phyloP scores from a whole-genome alignment of 1,284 basidiomycete species.

The Leccinum angustisporum region DNA sequence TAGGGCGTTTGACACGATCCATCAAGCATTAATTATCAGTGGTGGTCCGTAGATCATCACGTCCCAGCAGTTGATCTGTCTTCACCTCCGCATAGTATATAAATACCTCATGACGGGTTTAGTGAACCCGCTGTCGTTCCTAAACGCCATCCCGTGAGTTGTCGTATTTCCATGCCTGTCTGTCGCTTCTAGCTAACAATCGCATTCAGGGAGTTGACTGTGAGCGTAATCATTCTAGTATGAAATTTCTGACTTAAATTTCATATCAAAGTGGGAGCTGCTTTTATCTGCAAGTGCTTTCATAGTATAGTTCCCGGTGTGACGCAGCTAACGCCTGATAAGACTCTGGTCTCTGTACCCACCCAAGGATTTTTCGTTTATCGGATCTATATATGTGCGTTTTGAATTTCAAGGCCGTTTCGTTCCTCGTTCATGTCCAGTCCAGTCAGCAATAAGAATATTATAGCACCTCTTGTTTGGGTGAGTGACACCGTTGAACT shows the following conservation, averaged over 20 bases:
- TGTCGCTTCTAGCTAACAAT: neutral
- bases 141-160: neutral
- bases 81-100: neutral
- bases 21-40: conserved; percentile 5
- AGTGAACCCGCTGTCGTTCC: neutral
- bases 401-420: neutral
- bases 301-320: neutral
- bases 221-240: neutral
- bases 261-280: neutral
- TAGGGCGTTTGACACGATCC: conserved; percentile 3
- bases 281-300: neutral
- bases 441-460: conserved; percentile 2
- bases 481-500: neutral
- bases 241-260: neutral
- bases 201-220: neutral
- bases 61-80: neutral
- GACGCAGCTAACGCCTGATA: neutral
- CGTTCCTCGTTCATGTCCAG: neutral
- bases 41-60: conserved; percentile 1
- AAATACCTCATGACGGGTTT: conserved; percentile 4
- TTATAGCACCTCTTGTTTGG: conserved; percentile 1
- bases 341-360: conserved; percentile 5
- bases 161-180: neutral
- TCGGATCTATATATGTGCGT: conserved; percentile 7
- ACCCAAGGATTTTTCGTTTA: conserved; percentile 7